Evolutionary conservation across 2,329 filamentous ascomycete genomes (phyloP).

Genomic region (Teratosphaeria epicoccoides): DNA sequence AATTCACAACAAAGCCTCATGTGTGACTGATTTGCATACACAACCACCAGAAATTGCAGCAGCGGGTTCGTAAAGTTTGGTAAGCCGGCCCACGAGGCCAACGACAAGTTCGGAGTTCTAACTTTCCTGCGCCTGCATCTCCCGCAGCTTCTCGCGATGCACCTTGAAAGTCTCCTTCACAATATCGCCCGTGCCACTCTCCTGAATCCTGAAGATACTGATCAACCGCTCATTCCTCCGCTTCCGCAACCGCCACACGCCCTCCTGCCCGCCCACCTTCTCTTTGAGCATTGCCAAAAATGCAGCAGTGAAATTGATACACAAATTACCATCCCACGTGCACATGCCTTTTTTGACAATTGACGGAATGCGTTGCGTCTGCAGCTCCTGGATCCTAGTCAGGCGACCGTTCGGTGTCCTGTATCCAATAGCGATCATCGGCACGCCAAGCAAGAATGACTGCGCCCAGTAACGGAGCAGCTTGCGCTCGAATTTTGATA

Average conservation of each 20-base stretch:
- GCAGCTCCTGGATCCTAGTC: conserved; percentile 61
- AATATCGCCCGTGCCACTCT: conserved; percentile 65
- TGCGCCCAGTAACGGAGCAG: conserved; percentile 89
- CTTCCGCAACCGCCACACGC: conserved; percentile 71
- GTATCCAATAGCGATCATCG: conserved; percentile 84
- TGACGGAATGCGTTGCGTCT: conserved; percentile 67
- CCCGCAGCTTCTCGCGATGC: conserved; percentile 43
- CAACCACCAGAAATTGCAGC: background rate
- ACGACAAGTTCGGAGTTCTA: background rate
- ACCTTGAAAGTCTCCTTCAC: conserved; percentile 66
- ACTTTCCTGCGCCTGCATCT: background rate
- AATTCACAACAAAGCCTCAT: no score
- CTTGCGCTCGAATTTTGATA: conserved; percentile 73
- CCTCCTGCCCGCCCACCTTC: conserved; percentile 50
- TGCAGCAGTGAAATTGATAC: conserved; percentile 75
- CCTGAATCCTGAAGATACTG: conserved; percentile 63
- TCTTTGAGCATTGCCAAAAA: conserved; percentile 50
- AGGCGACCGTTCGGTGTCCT: conserved; percentile 64
- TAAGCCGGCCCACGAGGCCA: background rate
- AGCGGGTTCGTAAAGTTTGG: background rate
- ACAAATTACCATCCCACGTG: conserved; percentile 84
- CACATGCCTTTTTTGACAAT: conserved; percentile 58
- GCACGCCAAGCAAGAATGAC: conserved; percentile 85
- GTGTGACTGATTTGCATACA: no score
- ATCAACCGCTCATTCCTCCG: conserved; percentile 52